A percentile compares a stretch with the other conserved stretches of the same genome.
Evolutionary conservation across 2,329 filamentous ascomycete genomes (phyloP).

Genomic region (Trichoderma harzianum): DNA sequence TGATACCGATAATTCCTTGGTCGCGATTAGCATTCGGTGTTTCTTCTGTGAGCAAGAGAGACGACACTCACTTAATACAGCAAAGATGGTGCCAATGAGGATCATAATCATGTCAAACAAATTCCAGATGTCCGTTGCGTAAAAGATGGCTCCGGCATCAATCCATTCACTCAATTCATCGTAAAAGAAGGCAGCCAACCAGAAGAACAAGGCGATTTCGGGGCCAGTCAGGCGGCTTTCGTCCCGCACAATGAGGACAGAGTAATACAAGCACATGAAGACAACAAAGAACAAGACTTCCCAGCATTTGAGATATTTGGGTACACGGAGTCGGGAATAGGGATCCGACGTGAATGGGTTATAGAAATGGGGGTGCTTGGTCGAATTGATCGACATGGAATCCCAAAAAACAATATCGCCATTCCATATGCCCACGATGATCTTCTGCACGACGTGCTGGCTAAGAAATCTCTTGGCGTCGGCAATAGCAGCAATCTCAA

Average conservation of each 20-base stretch:
- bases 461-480: conserved; percentile 81
- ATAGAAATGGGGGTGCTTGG: conserved; percentile 75
- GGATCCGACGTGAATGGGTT: conserved; percentile 64
- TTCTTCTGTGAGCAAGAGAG: not conserved
- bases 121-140: conserved; percentile 80
- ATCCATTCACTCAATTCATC: conserved; percentile 82
- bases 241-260: conserved; percentile 74
- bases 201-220: conserved; percentile 75
- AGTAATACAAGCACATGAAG: conserved; percentile 79
- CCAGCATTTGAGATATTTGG: conserved; percentile 79
- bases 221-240: conserved; percentile 61
- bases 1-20: conserved; percentile 35
- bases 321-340: conserved; percentile 72
- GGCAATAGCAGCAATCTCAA: conserved; percentile 81
- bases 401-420: conserved; percentile 89
- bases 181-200: conserved; percentile 83
- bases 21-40: not conserved
- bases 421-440: conserved; percentile 81
- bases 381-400: conserved; percentile 65
- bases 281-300: conserved; percentile 77
- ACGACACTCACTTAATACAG: conserved; percentile 60
- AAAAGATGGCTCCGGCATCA: conserved; percentile 84
- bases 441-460: conserved; percentile 75
- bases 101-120: conserved; percentile 73
- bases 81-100: conserved; percentile 66